Percentiles rank a stretch among this genome's conserved stretches.
phyloP scores from a whole-genome alignment of 495 filamentous ascomycete species.

The Staphylotrichum tortipilum region DNA sequence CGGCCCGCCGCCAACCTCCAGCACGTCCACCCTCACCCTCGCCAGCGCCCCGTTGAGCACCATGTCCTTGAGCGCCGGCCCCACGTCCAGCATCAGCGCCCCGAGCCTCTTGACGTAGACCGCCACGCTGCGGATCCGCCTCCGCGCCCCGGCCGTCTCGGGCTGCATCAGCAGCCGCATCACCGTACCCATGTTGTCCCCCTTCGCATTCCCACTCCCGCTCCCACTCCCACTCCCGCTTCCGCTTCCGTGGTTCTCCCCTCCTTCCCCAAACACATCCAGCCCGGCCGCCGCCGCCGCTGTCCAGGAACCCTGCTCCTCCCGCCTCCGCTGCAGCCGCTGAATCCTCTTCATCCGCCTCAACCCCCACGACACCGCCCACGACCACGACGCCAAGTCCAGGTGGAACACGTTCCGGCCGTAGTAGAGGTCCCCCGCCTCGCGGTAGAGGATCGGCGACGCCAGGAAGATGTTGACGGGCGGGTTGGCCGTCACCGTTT shows the following conservation, averaged over 20 bases:
- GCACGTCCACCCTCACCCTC: constrained; percentile 18
- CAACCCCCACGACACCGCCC: too few species aligned
- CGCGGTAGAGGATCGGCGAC: constrained; percentile 25
- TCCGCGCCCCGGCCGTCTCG: constrained; percentile 8
- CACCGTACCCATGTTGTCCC: background rate
- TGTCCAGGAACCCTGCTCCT: too few species aligned
- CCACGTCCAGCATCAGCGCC: constrained; percentile 10
- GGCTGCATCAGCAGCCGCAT: background rate
- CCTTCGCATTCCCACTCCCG: constrained; percentile 1
- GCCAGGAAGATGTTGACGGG: constrained; percentile 26
- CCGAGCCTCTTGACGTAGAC: constrained; percentile 23
- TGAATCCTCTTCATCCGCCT: too few species aligned
- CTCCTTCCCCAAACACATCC: background rate
- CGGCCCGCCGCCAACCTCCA: constrained; percentile 8
- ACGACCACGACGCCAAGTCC: constrained; percentile 17
- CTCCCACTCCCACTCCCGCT: background rate
- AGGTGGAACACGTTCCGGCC: constrained; percentile 25
- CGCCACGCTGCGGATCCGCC: constrained; percentile 21
- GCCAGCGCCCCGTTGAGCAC: constrained; percentile 23
- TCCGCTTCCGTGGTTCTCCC: background rate
- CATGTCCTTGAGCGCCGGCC: constrained; percentile 16
- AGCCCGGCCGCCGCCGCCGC: background rate
- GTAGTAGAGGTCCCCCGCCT: constrained; percentile 30
- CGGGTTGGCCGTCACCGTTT: background rate
- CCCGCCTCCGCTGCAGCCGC: background rate